A percentile compares a stretch with the other conserved stretches of the same genome.
phyloP scores from a whole-genome alignment of 73 alveolate species.

The Paramecium sonneborni region DNA sequence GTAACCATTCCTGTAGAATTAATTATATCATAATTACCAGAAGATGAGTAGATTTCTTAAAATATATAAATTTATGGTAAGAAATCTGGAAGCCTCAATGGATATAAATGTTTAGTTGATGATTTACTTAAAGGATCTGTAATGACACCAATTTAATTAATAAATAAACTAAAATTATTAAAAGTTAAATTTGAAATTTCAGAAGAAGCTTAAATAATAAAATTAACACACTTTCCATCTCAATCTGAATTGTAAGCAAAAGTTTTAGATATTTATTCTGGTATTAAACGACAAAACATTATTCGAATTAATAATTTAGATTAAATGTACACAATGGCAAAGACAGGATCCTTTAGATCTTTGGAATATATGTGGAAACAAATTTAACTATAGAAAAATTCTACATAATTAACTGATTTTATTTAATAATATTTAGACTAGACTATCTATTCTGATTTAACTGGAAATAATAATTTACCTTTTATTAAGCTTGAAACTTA shows the following conservation, averaged over 20 bases:
- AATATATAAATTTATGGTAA: constrained; percentile 18
- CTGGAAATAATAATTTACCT: neutral
- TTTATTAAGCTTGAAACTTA: constrained; percentile 16
- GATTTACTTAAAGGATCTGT: neutral
- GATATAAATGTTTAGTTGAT: constrained; percentile 40
- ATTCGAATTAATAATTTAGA: constrained; percentile 27
- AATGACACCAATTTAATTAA: neutral
- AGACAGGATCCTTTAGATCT: neutral
- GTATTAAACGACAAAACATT: neutral
- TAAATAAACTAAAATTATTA: neutral
- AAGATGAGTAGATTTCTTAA: neutral
- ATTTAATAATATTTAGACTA: neutral
- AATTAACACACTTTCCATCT: constrained; percentile 9
- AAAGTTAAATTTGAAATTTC: constrained; percentile 12
- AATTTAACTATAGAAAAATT: neutral
- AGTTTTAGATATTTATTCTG: constrained; percentile 1
- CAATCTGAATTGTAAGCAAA: constrained; percentile 33
- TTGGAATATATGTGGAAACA: constrained; percentile 48
- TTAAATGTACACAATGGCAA: constrained; percentile 1
- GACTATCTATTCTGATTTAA: neutral
- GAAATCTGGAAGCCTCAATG: constrained; percentile 5
- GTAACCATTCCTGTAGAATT: neutral
- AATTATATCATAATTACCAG: neutral
- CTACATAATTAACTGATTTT: neutral
- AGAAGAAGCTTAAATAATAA: constrained; percentile 23